Percentiles rank a stretch among this genome's conserved stretches.
Evolutionary conservation across 148 eudicot genomes (phyloP).

Genomic region (Rhododendron mucronatum): DNA sequence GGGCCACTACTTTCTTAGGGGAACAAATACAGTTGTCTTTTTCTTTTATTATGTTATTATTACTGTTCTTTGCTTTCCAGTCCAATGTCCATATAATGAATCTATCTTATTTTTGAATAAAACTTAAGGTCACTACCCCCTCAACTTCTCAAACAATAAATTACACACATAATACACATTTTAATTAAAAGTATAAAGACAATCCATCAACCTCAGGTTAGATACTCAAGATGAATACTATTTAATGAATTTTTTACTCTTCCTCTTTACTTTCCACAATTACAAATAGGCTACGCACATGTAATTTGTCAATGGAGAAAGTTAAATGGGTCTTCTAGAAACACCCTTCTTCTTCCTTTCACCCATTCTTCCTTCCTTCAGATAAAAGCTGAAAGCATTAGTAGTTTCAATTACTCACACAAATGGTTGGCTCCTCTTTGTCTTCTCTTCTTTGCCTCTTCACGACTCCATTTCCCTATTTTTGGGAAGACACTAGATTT

Average conservation of each 20-base stretch:
- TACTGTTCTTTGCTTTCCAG: not conserved
- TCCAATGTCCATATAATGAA: not conserved
- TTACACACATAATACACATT: not conserved
- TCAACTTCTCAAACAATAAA: not conserved
- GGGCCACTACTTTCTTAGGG: constrained; percentile 14
- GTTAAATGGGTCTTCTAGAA: not conserved
- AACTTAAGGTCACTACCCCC: no score
- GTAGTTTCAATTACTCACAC: not conserved
- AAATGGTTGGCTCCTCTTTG: not conserved
- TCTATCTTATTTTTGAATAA: not conserved
- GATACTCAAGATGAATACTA: no score
- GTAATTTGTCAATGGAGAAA: not conserved
- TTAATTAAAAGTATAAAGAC: not conserved
- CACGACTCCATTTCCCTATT: not conserved
- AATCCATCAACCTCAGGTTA: no score
- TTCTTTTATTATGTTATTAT: no score
- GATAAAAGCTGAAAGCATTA: not conserved
- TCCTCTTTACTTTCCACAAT: no score
- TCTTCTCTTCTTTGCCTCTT: not conserved
- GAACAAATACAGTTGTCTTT: no score
- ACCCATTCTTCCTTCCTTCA: not conserved
- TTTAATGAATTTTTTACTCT: no score
- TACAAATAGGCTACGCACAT: no score
- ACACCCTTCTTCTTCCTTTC: not conserved
- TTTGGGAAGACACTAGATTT: not conserved